Evolutionary conservation across 108 stramenopile genomes (phyloP).

Genomic region (Parmales sp.): DNA sequence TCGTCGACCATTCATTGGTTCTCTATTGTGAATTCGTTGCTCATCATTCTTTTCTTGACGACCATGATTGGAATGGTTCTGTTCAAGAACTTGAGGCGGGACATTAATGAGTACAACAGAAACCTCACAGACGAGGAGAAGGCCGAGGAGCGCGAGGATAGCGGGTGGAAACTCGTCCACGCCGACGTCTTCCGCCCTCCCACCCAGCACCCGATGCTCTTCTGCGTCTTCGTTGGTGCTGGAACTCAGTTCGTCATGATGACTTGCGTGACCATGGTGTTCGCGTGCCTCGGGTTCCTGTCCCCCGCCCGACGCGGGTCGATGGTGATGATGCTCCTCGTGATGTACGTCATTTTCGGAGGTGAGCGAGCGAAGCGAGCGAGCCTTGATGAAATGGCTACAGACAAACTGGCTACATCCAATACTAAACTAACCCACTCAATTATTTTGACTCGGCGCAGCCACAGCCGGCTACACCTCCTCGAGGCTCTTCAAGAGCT

Average conservation of each 20-base stretch:
- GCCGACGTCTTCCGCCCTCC: conserved; percentile 99
- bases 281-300: conserved; percentile 81
- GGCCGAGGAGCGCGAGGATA: conserved; percentile 74
- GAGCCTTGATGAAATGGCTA: too few relatives aligned
- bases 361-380: too few relatives aligned
- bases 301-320: conserved; percentile 84
- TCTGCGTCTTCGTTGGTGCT: conserved; percentile 88
- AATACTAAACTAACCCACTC: too few relatives aligned
- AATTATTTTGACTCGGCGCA: conserved; percentile 17
- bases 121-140: conserved; percentile 81
- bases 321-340: conserved; percentile 73
- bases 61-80: conserved; percentile 85
- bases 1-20: conserved; percentile 96
- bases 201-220: conserved; percentile 75
- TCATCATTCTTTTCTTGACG: conserved; percentile 90
- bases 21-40: conserved; percentile 85
- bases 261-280: conserved; percentile 56
- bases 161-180: conserved; percentile 98
- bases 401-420: too few relatives aligned
- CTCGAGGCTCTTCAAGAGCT: conserved; percentile 82
- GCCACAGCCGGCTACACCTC: conserved; percentile 66
- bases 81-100: conserved; percentile 83
- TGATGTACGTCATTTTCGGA: conserved; percentile 87
- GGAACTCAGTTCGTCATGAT: conserved; percentile 71
- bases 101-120: conserved; percentile 91